phyloP scores from a whole-genome alignment of 768 basidiomycete genomes.

The Serpula lacrymans region DNA sequence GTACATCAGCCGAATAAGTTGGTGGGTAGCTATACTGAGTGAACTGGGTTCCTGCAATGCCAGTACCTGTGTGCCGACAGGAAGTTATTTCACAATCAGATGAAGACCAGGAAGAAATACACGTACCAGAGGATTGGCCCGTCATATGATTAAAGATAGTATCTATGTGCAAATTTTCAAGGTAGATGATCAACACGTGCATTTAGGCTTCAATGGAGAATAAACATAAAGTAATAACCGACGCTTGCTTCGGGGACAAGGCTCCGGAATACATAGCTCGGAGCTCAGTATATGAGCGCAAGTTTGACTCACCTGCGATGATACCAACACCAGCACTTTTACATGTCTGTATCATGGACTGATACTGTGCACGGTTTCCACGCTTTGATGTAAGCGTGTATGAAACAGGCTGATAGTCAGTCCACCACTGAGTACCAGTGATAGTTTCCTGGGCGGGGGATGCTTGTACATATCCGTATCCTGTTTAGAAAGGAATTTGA shows the following conservation, averaged over 20 bases:
- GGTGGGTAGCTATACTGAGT: conserved; percentile 21
- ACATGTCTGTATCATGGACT: conserved; percentile 37
- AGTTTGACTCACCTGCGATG: conserved; percentile 29
- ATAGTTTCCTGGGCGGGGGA: conserved; percentile 56
- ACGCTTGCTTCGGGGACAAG: too few relatives aligned
- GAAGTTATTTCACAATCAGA: neutral
- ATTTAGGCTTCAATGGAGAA: too few relatives aligned
- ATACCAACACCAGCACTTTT: conserved; percentile 36
- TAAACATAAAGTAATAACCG: too few relatives aligned
- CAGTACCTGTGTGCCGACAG: conserved; percentile 11
- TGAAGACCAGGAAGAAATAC: neutral
- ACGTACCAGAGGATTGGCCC: conserved; percentile 20
- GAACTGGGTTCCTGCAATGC: conserved; percentile 10
- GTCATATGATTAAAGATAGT: conserved; percentile 71
- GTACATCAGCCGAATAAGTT: conserved; percentile 5
- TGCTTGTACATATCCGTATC: conserved; percentile 70
- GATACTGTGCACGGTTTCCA: conserved; percentile 51
- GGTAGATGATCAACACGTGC: neutral
- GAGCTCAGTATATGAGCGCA: neutral
- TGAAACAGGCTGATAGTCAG: conserved; percentile 68
- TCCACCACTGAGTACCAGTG: conserved; percentile 65
- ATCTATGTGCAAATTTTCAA: too few relatives aligned
- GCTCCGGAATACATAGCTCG: too few relatives aligned
- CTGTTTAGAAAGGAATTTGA: conserved; percentile 1
- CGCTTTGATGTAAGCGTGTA: conserved; percentile 65